Percentiles rank a stretch among this genome's conserved stretches.
Evolutionary conservation across 1,284 basidiomycete genomes (phyloP).

Genomic region (Coniophora puteana): DNA sequence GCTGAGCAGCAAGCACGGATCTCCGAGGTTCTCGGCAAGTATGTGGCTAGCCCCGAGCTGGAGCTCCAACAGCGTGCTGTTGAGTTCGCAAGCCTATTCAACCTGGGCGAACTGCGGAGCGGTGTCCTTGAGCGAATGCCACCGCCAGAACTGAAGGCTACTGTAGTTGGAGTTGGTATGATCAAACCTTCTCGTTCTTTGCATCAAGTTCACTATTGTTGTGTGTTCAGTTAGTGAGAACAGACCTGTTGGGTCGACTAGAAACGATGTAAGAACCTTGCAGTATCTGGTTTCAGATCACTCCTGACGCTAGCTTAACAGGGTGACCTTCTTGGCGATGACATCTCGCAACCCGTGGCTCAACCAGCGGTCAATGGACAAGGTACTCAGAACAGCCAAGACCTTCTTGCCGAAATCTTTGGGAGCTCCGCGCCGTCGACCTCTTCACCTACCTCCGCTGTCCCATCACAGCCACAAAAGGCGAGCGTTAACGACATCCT

Average conservation of each 20-base stretch:
- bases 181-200: neutral
- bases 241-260: conserved; percentile 89
- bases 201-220: conserved; percentile 2
- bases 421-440: conserved; percentile 47
- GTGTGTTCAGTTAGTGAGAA: conserved; percentile 76
- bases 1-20: conserved; percentile 75
- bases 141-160: conserved; percentile 92
- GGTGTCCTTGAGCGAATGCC: conserved; percentile 99
- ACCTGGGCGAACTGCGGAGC: conserved; percentile 69
- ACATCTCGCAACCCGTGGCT: conserved; percentile 40
- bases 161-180: conserved; percentile 86
- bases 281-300: too few species aligned
- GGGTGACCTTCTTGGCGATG: conserved; percentile 79
- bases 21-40: conserved; percentile 69
- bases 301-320: conserved; percentile 24
- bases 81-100: conserved; percentile 88
- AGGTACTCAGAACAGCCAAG: conserved; percentile 72
- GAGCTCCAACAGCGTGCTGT: conserved; percentile 96
- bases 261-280: conserved; percentile 75
- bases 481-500: conserved; percentile 88
- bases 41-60: conserved; percentile 84
- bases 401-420: conserved; percentile 93
- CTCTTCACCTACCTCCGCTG: conserved; percentile 36
- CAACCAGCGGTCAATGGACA: conserved; percentile 35
- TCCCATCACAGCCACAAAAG: conserved; percentile 45